Evolutionary conservation across 768 basidiomycete species (phyloP).

Genomic region (Boletales sp.): DNA sequence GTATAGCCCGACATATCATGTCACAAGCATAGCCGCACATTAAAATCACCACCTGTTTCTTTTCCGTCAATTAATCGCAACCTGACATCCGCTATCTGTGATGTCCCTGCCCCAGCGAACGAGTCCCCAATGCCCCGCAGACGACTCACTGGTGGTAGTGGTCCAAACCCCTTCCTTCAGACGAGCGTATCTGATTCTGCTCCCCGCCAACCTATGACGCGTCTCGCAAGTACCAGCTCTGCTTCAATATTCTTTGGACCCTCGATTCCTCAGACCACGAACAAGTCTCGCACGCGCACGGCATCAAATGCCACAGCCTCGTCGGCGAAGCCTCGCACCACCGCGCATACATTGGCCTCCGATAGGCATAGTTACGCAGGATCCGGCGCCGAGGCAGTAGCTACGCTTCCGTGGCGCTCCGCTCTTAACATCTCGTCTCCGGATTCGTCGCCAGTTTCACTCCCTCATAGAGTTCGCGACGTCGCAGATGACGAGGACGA

Average conservation of each 20-base stretch:
- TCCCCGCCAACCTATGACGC: conserved; percentile 40
- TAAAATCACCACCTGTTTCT: conserved; percentile 17
- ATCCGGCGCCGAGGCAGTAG: conserved; percentile 32
- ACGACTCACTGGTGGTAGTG: conserved; percentile 42
- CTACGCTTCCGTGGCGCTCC: conserved; percentile 35
- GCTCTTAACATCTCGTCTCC: conserved; percentile 43
- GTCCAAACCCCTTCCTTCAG: conserved; percentile 31
- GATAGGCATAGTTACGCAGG: conserved; percentile 71
- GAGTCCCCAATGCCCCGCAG: conserved; percentile 55
- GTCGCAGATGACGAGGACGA: conserved; percentile 46
- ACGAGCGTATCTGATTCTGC: conserved; percentile 19
- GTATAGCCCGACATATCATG: conserved; percentile 16
- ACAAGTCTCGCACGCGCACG: conserved; percentile 23
- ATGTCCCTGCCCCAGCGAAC: conserved; percentile 41
- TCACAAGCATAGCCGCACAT: conserved; percentile 7
- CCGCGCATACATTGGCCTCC: conserved; percentile 28
- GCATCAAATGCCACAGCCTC: conserved; percentile 14
- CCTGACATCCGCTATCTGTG: conserved; percentile 35
- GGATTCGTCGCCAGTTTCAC: conserved; percentile 43
- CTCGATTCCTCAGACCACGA: conserved; percentile 29
- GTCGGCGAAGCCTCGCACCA: conserved; percentile 2
- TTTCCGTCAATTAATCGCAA: conserved; percentile 40
- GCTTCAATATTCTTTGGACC: conserved; percentile 68
- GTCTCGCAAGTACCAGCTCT: conserved; percentile 50
- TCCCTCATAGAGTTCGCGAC: conserved; percentile 29